Percentiles rank a stretch among this genome's conserved stretches.
phyloP scores from a whole-genome alignment of 2,329 filamentous ascomycete genomes.

The Chrysoporthe cubensis region DNA sequence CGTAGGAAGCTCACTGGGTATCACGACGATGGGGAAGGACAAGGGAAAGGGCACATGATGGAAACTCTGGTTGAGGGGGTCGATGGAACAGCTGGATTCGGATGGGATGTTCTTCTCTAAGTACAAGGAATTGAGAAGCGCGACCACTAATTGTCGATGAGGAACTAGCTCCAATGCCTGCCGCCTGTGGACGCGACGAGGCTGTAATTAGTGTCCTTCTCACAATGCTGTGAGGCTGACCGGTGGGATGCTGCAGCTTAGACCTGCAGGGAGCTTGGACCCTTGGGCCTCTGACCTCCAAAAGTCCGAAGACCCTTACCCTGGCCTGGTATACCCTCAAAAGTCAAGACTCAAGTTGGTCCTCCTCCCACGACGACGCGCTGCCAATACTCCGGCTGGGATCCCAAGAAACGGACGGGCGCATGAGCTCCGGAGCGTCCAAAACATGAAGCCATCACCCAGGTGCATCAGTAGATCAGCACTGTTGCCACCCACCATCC shows the following conservation, averaged over 20 bases:
- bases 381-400: background rate
- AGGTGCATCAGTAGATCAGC: background rate
- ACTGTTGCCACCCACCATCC: background rate
- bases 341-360: background rate
- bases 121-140: background rate
- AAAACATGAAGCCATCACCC: background rate
- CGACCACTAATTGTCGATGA: background rate
- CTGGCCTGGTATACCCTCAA: background rate
- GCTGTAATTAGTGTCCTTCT: conserved; percentile 13
- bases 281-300: background rate
- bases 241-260: conserved; percentile 18
- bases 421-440: background rate
- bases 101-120: conserved; percentile 1
- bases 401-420: background rate
- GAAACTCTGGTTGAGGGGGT: background rate
- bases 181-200: conserved; percentile 14
- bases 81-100: background rate
- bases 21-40: conserved; percentile 9
- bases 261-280: conserved; percentile 8
- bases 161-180: conserved; percentile 21
- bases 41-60: conserved; percentile 19
- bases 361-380: background rate
- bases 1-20: conserved; percentile 20
- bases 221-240: conserved; percentile 16
- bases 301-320: background rate